These are phyloP conservation scores for Xylaria sp. DNA, from an alignment of 2,329 filamentous ascomycete species.

Conservation along the genomic window DNA sequence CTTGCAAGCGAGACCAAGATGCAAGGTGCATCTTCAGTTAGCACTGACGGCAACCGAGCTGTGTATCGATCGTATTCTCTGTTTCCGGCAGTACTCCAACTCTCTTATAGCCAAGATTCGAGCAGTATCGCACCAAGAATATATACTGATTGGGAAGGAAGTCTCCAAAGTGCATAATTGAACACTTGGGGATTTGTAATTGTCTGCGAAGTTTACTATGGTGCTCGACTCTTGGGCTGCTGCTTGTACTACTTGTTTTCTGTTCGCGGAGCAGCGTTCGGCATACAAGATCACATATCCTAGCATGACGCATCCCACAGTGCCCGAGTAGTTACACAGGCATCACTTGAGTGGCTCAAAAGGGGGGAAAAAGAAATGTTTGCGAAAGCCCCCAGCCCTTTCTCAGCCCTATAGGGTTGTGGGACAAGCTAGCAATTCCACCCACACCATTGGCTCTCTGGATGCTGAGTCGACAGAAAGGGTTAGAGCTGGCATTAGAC, in stretches of 20 bases:
- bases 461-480: constrained; percentile 18
- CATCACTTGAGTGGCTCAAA: constrained; percentile 28
- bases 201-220: neutral
- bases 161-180: constrained; percentile 11
- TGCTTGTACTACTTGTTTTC: neutral
- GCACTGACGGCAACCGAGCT: neutral
- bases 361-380: constrained; percentile 30
- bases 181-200: constrained; percentile 13
- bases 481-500: constrained; percentile 27
- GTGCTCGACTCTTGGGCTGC: neutral
- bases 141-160: constrained; percentile 10
- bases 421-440: constrained; percentile 25
- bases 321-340: constrained; percentile 31
- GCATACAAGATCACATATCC: constrained; percentile 10
- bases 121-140: neutral
- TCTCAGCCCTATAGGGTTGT: constrained; percentile 41
- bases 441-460: constrained; percentile 24
- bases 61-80: neutral
- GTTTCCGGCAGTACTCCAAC: neutral
- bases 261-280: neutral
- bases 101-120: neutral
- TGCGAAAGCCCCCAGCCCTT: constrained; percentile 32
- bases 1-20: neutral
- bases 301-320: constrained; percentile 4
- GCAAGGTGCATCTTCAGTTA: neutral